Evolutionary conservation across 768 basidiomycete genomes (phyloP).

Genomic region (Fomitopsis pulvina): DNA sequence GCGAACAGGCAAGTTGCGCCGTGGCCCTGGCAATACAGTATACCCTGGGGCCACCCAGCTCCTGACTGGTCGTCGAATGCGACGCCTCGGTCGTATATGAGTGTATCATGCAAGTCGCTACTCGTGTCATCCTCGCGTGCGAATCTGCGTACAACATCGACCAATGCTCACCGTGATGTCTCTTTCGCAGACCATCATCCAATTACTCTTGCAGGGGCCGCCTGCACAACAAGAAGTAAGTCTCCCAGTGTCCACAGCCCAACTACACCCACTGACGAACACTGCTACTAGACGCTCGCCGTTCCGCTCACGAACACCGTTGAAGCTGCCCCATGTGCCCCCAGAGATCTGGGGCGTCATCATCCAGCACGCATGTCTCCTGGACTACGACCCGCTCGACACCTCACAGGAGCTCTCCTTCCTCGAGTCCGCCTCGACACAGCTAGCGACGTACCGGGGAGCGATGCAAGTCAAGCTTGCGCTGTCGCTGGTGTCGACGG

Average conservation of each 20-base stretch:
- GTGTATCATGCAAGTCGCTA: background rate
- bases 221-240: background rate
- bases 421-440: constrained; percentile 38
- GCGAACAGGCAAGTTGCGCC: background rate
- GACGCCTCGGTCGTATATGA: background rate
- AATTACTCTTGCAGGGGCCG: background rate
- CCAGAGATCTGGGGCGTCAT: constrained; percentile 63
- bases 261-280: background rate
- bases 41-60: background rate
- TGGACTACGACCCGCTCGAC: constrained; percentile 38
- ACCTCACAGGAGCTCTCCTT: constrained; percentile 51
- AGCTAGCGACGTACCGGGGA: constrained; percentile 38
- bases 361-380: constrained; percentile 48
- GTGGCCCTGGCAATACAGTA: background rate
- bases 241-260: too few relatives aligned
- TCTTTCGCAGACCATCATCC: background rate
- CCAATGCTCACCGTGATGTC: background rate
- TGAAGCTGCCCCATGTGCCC: constrained; percentile 27
- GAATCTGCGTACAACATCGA: background rate
- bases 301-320: background rate
- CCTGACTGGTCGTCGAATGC: background rate
- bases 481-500: constrained; percentile 47
- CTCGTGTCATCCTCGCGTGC: background rate
- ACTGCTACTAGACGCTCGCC: background rate
- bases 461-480: constrained; percentile 43